Evolutionary conservation across 2,329 filamentous ascomycete species (phyloP), one percentile per base, ranked within the genome.

Genomic region (Purpureocillium lavendulum): DNA sequence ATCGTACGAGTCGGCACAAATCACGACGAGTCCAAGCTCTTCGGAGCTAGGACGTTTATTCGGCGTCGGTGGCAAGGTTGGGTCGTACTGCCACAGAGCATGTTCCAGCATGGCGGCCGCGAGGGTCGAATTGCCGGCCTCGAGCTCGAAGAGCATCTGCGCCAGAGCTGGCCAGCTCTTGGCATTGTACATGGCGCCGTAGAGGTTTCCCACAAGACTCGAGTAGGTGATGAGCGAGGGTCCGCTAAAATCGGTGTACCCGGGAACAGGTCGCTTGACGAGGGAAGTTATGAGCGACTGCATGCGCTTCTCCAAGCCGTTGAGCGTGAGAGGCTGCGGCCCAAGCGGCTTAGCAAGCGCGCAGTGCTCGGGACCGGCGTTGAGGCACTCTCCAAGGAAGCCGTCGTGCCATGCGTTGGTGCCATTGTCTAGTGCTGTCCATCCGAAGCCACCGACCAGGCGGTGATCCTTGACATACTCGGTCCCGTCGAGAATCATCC

Each of bases 341-440:
- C 52, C 44, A 4, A 41, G 48, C 2, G 60, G 50, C 40, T 54
- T 60, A 8, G 69, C 66, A 1, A 73, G 53, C 1, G 63, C 63
- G 36, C 70, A 73, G 42, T 67, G 48, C 4, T 65, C 50, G 1
- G 66, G 65, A 0, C 70, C 69, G 7, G 70, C 69, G 3, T 63
- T 60, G 36, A 73, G 33, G 33, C 70, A 74, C 44, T 71, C 69
- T 16, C 67, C 68, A 3, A 73, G 52, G 37, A 74, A 71, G 12
- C 70, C 70, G 40, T 73, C 67, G 17, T 55, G 58, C 65, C 66
- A 73, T 2, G 66, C 66, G 43, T 73, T 51, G 1, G 69, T 72
- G 7, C 56, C 63, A 43, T 72, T 72, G 40, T 71, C 69, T 4
- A 73, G 57, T 4, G 68, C 61, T 1, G 64, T 64, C 59, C 60